Percentiles rank a stretch among this genome's conserved stretches.
phyloP scores from a whole-genome alignment of 305 asterid species.

The Fraxinus dipetala region DNA sequence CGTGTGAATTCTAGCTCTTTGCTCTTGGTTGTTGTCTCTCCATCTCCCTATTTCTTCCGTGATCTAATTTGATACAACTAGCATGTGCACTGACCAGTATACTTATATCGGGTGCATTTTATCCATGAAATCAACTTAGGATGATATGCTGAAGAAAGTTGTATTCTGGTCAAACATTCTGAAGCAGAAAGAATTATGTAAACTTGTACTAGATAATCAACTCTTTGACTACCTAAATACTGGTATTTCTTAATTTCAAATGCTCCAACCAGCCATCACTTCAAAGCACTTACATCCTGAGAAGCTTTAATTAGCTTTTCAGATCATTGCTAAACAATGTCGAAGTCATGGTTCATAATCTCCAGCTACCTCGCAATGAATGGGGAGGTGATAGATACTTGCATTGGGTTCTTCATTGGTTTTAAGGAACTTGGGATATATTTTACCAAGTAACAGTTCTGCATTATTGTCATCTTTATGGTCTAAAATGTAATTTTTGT shows the following conservation, averaged over 20 bases:
- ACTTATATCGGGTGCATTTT: background rate
- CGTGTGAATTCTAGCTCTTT: background rate
- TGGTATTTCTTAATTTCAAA: slow-evolving; percentile 3
- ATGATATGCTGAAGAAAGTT: background rate
- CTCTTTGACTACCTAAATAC: background rate
- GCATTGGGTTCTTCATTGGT: background rate
- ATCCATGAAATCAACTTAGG: background rate
- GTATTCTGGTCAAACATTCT: background rate
- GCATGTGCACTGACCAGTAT: too few relatives aligned
- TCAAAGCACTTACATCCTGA: background rate
- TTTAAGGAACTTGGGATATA: slow-evolving; percentile 6
- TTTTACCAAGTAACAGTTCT: background rate
- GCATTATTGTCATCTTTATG: background rate
- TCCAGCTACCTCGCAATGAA: slow-evolving; percentile 7
- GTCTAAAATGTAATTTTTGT: background rate
- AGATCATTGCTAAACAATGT: slow-evolving; percentile 7
- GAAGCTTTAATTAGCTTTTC: slow-evolving; percentile 10
- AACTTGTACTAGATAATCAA: background rate
- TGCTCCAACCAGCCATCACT: slow-evolving; percentile 8
- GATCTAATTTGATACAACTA: too few relatives aligned
- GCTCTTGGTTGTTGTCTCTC: slow-evolving; percentile 2
- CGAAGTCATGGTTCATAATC: background rate
- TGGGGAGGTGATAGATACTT: slow-evolving; percentile 10
- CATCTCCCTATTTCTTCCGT: background rate
- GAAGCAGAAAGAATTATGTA: slow-evolving; percentile 19